These are phyloP conservation scores for Leishmania amazonensis DNA, from an alignment of 208 protist species.

Conservation along the genomic window DNA sequence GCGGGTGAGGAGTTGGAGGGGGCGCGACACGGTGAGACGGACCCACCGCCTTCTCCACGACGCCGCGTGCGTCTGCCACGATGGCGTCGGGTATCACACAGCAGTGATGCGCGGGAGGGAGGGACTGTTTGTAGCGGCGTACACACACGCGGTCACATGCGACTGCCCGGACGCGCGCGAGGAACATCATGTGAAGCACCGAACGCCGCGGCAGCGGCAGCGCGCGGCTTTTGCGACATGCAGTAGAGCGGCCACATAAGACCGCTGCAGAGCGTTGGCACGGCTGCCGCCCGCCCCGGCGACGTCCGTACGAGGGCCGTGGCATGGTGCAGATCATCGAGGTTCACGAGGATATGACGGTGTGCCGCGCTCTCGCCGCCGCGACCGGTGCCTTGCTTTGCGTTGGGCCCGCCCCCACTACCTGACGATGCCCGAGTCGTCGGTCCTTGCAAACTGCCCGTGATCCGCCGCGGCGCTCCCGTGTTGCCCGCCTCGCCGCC, in stretches of 20 bases:
- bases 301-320: slow-evolving; percentile 44
- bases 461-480: slow-evolving; percentile 9
- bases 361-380: neutral
- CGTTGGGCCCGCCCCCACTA: neutral
- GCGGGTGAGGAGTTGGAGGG: neutral
- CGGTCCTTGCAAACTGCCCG: neutral
- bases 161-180: neutral
- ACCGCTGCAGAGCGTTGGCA: slow-evolving; percentile 40
- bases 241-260: slow-evolving; percentile 50
- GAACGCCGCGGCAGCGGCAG: neutral
- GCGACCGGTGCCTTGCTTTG: neutral
- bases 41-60: neutral
- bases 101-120: neutral
- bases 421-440: neutral
- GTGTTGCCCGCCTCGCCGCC: neutral
- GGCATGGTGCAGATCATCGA: slow-evolving; percentile 42
- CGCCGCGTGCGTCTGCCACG: neutral
- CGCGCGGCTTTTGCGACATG: neutral
- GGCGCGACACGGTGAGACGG: neutral
- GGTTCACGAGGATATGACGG: slow-evolving; percentile 41
- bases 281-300: slow-evolving; percentile 14
- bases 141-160: neutral
- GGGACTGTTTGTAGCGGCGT: neutral
- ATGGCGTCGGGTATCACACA: neutral
- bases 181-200: neutral